Evolutionary conservation across 2,329 filamentous ascomycete species (phyloP), one percentile per base, ranked within the genome.

Genomic region (Trematosphaeria pertusa): DNA sequence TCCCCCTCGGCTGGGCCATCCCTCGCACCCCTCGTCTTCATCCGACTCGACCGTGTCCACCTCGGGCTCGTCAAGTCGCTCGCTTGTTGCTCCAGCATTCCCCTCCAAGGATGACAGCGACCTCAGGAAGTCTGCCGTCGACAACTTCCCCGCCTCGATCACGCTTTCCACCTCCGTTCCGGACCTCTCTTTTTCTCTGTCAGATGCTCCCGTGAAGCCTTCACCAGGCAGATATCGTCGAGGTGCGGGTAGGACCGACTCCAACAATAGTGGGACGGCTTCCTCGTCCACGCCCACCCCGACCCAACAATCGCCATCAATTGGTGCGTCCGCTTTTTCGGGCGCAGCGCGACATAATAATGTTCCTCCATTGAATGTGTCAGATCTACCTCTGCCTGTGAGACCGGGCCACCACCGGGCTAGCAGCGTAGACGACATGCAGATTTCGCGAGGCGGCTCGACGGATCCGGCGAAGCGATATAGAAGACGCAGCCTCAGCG

Each of bases 171-270:
- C 76, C 33, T 72, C 73, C 37, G 71, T 79, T 19, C 80, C 83
- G 37, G 81, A 81, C 73, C 54, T 85, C 69, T 73, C 79, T 58
- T 64, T 87, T 74, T 71, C 75, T 20, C 56, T 75, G n/a, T 76
- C 81, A 41, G 80, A 86, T 32, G 77, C 80, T 3, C 78, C 83
- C 17, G 73, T 78, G 35, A 91, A 91, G 62, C 78, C 86, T 17
- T 85, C 88, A 1, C 89, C 90, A 1, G 91, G 96, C 69, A 85
- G 93, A 48, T 97, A 97, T 69, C 83, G 91, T 61, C 87, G 91
- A 49, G 79, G 79, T 44, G 78, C 81, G 47, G 81, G 82, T 56
- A 78, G 82, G 50, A 73, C 76, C 85, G 56, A 80, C 75, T 54
- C 76, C 65, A 61, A 72, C 59, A 61, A 64, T 52, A 67, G 69